Percentiles rank a stretch among this genome's conserved stretches.
Conservation (phyloP, 805 yeast species). For the Metschnikowia arizonensis region DNA sequence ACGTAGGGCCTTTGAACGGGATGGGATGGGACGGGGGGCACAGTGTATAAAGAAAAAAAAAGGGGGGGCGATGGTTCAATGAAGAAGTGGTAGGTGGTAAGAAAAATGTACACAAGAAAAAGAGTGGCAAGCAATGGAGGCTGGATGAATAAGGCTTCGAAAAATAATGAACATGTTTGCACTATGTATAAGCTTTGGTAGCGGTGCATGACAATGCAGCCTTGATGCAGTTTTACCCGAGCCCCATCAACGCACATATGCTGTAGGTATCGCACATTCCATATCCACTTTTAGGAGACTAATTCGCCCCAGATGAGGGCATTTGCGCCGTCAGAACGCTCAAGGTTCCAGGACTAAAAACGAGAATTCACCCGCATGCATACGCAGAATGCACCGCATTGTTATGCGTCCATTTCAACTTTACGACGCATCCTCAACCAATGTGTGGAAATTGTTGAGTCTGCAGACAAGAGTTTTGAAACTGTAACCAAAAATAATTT, state of each 20-base stretch:
- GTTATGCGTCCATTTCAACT: slow-evolving; percentile 5
- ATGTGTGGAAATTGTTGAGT: slow-evolving; percentile 3
- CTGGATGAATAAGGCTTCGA: slow-evolving; percentile 3
- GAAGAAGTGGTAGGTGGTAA: not conserved
- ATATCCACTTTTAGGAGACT: not conserved
- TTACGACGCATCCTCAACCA: slow-evolving; percentile 3
- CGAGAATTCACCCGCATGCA: slow-evolving; percentile 4
- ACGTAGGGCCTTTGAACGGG: too few species aligned
- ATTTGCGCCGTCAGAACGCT: slow-evolving; percentile 1
- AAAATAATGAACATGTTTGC: slow-evolving; percentile 7
- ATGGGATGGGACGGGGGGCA: too few species aligned
- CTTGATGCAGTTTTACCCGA: slow-evolving; percentile 5
- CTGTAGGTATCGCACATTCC: slow-evolving; percentile 1
- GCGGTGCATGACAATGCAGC: slow-evolving; percentile 5
- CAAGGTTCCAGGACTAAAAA: slow-evolving; percentile 5
- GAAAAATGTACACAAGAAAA: slow-evolving; percentile 3
- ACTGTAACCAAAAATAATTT: not conserved
- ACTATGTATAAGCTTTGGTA: slow-evolving; percentile 6
- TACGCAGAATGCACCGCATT: slow-evolving; percentile 3
- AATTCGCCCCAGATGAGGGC: not conserved
- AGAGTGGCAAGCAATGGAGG: slow-evolving; percentile 5
- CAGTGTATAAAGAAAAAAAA: too few species aligned
- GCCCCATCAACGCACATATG: slow-evolving; percentile 1
- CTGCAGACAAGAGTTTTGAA: not conserved
- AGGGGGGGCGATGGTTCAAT: not conserved